phyloP scores from a whole-genome alignment of 2,329 filamentous ascomycete species.

The Raffaelea arxii region DNA sequence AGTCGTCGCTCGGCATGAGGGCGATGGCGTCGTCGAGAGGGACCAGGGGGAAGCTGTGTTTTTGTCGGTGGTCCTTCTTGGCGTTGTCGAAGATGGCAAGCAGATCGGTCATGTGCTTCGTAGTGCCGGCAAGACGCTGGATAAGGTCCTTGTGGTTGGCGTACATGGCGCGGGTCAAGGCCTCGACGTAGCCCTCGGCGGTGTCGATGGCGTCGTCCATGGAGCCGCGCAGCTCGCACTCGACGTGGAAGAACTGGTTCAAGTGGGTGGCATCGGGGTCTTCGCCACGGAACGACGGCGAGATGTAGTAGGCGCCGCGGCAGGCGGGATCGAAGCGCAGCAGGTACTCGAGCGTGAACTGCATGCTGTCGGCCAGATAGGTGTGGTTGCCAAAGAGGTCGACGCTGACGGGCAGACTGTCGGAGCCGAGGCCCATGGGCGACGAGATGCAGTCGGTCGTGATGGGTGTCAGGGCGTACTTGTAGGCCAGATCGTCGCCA shows the following conservation, averaged over 20 bases:
- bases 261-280: background rate
- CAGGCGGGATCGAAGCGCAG: background rate
- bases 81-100: background rate
- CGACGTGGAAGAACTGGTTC: background rate
- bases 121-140: background rate
- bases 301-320: background rate
- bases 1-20: background rate
- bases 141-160: background rate
- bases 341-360: background rate
- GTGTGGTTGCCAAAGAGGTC: background rate
- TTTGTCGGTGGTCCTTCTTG: background rate
- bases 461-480: background rate
- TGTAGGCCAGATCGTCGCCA: background rate
- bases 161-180: background rate
- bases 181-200: background rate
- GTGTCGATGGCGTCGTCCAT: background rate
- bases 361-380: background rate
- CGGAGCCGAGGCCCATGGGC: background rate
- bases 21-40: background rate
- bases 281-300: background rate
- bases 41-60: background rate
- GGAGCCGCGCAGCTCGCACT: background rate
- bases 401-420: background rate
- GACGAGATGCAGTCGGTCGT: background rate
- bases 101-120: background rate